Evolutionary conservation across 2,329 filamentous ascomycete genomes (phyloP), one percentile per base, ranked within the genome.

Genomic region (Trichoderma atrobrunneum): DNA sequence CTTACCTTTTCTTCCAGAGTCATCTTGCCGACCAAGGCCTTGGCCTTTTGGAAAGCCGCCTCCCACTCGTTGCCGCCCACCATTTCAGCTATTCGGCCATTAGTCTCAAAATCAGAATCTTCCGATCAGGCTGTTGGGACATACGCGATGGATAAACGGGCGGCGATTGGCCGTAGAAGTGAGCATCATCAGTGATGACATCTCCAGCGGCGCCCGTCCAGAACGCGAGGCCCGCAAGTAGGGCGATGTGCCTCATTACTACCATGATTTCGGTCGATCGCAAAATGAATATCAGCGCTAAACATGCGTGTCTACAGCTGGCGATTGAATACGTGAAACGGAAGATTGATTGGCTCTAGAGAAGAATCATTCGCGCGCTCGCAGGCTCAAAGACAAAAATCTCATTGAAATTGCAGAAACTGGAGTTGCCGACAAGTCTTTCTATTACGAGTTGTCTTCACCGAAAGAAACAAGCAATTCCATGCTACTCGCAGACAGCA

Each of bases 1-100:
- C 75, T 28, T 75, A 84, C 89, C 82, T 95, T 96, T 80, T 97
- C 93, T 21, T 90, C 85, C 62, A 95, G 82, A 1, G 92, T 95
- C 83, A 96, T 86, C 76, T 91, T 86, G 16, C 85, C 86, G 14
- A 97, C 92, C 75, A 96, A 89, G 1, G 85, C 85, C 72, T 86
- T 85, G 0, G 93, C 93, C 78, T 91, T 92, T 24, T 82, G 80
- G 76, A 92, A 91, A 6, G 93, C 90, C 18, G 86, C 84, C 3
- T 85, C 85, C 93, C 93, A 96, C 54, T 88, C 83, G 11, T 90
- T 91, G 6, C 85, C 81, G 18, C 91, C 91, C 74, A 80, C 85
- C 84, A 90, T 82, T 36, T 82, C 77, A n/a, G 86, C 85, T 87
- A 26, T 26, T 69, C 7, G 2, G 24, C 8, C 8, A 59, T 24